Evolutionary conservation across 805 yeast species (phyloP).

Genomic region (Candida hungchunana): DNA sequence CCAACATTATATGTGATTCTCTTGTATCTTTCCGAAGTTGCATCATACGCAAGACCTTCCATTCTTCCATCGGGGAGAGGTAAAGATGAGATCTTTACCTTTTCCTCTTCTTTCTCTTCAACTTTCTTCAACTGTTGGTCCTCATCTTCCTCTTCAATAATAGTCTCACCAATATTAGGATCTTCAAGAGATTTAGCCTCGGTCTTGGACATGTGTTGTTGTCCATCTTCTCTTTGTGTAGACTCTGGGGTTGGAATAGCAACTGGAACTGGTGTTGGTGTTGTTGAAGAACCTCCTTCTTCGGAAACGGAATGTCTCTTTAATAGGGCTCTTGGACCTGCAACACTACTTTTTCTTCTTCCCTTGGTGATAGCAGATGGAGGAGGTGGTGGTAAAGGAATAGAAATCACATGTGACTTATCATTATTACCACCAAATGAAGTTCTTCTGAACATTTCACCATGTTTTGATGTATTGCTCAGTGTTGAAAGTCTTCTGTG

Average conservation of each 20-base stretch:
- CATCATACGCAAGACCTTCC: conserved; percentile 8
- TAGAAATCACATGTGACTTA: conserved; percentile 27
- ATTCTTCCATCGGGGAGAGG: conserved; percentile 1
- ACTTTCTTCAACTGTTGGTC: too few relatives aligned
- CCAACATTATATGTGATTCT: conserved; percentile 8
- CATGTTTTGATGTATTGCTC: conserved; percentile 28
- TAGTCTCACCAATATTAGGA: conserved; percentile 3
- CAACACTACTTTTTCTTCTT: conserved; percentile 13
- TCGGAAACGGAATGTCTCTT: conserved; percentile 11
- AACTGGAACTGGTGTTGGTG: conserved; percentile 3
- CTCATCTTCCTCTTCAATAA: conserved; percentile 7
- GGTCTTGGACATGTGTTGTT: conserved; percentile 2
- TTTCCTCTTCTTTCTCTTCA: conserved; percentile 3
- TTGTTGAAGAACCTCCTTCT: background rate
- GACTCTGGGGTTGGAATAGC: conserved; percentile 10
- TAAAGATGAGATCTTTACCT: conserved; percentile 2
- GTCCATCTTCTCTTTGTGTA: conserved; percentile 7
- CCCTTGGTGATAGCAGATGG: conserved; percentile 2
- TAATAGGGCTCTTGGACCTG: background rate
- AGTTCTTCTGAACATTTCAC: conserved; percentile 31
- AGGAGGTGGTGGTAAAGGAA: conserved; percentile 18
- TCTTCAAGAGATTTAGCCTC: conserved; percentile 11
- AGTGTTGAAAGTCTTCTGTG: conserved; percentile 38
- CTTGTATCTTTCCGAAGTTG: conserved; percentile 2
- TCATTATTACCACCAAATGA: conserved; percentile 7